Base-by-base conservation (phyloP, 2,329 filamentous ascomycete genomes). In the Fonsecaea pugnacius region DNA sequence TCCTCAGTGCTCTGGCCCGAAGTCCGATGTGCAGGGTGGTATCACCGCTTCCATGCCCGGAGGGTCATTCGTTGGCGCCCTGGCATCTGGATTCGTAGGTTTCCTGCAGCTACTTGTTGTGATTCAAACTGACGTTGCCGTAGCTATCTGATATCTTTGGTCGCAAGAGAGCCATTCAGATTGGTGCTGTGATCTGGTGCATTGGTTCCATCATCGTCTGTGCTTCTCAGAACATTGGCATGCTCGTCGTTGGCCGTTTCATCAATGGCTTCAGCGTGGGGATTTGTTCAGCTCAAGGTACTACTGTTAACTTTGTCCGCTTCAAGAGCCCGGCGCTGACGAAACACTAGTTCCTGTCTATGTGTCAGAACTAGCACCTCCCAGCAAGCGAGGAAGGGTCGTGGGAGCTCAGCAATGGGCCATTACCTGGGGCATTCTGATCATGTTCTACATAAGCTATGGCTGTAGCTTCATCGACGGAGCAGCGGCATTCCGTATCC, bases 11-110 rank as follows among this genome's bases (percentile, higher is more conserved):
- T 73, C 72, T 66, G 85, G 85, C 46, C 67, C 68, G 10, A 33
- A 32, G 36, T 63, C 66, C 21, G 21, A 64, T 27, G 57, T 53
- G 1, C 72, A 78, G 71, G 77, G 77, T 61, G 76, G 73, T 52
- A 91, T 91, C 74, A 90, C 88, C 2, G 88, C 88, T 24, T 80
- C 89, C 1, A 91, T 92, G 89, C 86, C 89, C 16, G 89, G 85
- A 54, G 89, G 90, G 16, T 91, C 88, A 4, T 86, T 90, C 67
- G 75, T 89, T 9, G 89, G 85, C 59, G 84, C 85, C 63, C 75
- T 88, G 48, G 63, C 77, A 55, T 87, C 85, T 27, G 77, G 77
- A 27, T 18, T 91, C 88, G 7, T 86, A 89, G 65, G 76, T 89
- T 89, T 8, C 88, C 84, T 58, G 83, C 84, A 62, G 74, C 87